Evolutionary conservation across 768 basidiomycete species (phyloP).

Genomic region (Dentipellis sp.): DNA sequence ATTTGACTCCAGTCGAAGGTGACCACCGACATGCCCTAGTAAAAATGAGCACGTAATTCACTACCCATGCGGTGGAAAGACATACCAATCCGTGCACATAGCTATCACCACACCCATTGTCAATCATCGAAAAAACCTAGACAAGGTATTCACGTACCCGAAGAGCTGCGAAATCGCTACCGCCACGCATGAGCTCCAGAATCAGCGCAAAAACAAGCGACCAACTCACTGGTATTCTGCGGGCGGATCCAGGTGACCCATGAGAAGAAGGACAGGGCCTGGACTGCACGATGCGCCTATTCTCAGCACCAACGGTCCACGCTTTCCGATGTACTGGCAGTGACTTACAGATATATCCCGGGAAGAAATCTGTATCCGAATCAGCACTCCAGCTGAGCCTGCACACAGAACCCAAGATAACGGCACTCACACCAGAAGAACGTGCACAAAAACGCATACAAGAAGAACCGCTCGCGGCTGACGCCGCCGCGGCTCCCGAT

Average conservation of each 20-base stretch:
- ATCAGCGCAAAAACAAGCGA: not conserved
- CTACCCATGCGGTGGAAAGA: not conserved
- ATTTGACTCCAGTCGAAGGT: conserved; percentile 92
- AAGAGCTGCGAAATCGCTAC: conserved; percentile 1
- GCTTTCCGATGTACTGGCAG: no score
- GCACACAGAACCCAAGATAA: conserved; percentile 69
- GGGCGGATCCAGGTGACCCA: conserved; percentile 90
- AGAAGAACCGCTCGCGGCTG: conserved; percentile 43
- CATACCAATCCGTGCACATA: conserved; percentile 1
- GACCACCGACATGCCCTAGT: conserved; percentile 54
- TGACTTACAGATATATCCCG: conserved; percentile 7
- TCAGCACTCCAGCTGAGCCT: not conserved
- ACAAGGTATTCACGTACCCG: not conserved
- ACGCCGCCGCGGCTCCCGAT: conserved; percentile 35
- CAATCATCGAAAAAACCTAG: not conserved
- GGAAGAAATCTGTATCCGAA: not conserved
- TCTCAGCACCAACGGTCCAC: no score
- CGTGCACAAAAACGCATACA: conserved; percentile 28
- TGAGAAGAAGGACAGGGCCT: conserved; percentile 40
- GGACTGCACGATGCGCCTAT: not conserved
- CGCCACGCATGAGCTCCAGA: not conserved
- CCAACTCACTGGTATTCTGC: conserved; percentile 31
- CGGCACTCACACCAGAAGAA: conserved; percentile 42
- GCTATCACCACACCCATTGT: not conserved
- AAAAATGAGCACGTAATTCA: not conserved